Evolutionary conservation across 306 rosid species (phyloP).

Genomic region (Dryas drummondii): DNA sequence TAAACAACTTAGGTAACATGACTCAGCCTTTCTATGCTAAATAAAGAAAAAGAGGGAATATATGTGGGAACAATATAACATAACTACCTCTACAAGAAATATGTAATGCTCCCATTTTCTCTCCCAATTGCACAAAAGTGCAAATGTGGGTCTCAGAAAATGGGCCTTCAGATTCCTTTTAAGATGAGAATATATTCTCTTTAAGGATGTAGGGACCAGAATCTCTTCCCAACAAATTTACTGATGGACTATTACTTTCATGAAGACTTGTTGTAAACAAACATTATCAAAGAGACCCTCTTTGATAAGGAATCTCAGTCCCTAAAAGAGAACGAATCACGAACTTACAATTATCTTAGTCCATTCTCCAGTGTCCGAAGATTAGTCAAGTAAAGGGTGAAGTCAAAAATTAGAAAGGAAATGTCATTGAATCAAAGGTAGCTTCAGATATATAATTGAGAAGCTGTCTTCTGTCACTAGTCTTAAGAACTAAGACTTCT

Average conservation of each 20-base stretch:
- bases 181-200: conserved; percentile 46
- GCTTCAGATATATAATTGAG: conserved; percentile 1
- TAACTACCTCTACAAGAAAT: conserved; percentile 2
- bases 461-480: background rate
- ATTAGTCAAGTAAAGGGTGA: conserved; percentile 9
- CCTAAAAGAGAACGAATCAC: background rate
- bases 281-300: background rate
- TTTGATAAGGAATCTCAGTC: conserved; percentile 8
- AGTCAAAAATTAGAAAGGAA: conserved; percentile 11
- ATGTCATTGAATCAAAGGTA: background rate
- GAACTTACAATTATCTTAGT: too few species aligned
- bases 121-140: conserved; percentile 8
- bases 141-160: conserved; percentile 25
- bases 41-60: conserved; percentile 6
- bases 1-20: conserved; percentile 3
- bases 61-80: conserved; percentile 20
- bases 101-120: conserved; percentile 25
- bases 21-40: background rate
- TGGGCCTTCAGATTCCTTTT: conserved; percentile 31
- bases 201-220: conserved; percentile 16
- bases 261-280: background rate
- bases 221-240: conserved; percentile 24
- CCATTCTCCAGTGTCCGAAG: too few species aligned
- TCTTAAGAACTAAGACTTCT: background rate
- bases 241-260: conserved; percentile 9